Evolutionary conservation across 805 yeast species (phyloP), one percentile per base, ranked within the genome.

Genomic region (Candida tibetensis): DNA sequence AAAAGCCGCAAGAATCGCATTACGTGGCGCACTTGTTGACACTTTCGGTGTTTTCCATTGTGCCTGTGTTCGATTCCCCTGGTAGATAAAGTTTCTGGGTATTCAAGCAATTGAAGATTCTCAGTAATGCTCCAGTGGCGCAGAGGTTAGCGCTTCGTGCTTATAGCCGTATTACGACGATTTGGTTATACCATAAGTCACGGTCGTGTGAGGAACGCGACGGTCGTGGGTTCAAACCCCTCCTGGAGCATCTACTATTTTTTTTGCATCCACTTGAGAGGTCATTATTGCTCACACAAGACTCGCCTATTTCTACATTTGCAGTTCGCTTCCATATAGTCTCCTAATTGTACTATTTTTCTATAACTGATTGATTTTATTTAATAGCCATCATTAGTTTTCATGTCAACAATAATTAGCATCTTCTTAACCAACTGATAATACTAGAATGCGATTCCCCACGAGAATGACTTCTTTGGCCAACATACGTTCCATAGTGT

Each of bases 111-210:
- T 10, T 21, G 7, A 21, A 21, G n/a, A n/a, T n/a, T 10, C 15
- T 13, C 13, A 16, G 10, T 19, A 22, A 29, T 52, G 72, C 70
- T 66, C 72, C 63, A 65, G 71, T 67, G 72, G 72, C 72, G 72
- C 74, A 68, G 74, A 58, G 74, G 74, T 67, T 68, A 69, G 74
- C 72, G 73, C 74, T 67, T 69, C 72, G 74, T 69, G 73, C 74
- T 69, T 69, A 69, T 68, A 68, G 69, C 67, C 63, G 72, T 56
- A 23, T 41, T 41, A 51, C 69, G 68, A 61, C 67, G 52, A 57
- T 51, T 45, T 62, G 69, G 70, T 66, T 64, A 66, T 66, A 49
- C 69, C 71, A 62, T 51, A 63, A 61, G 72, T 64, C 72, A 66
- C 72, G 71, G 70, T 66, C 74, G 74, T 68, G 72, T 68, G 72